Base-by-base conservation (phyloP, 768 basidiomycete genomes). In the Leccinellum rugosiceps region DNA sequence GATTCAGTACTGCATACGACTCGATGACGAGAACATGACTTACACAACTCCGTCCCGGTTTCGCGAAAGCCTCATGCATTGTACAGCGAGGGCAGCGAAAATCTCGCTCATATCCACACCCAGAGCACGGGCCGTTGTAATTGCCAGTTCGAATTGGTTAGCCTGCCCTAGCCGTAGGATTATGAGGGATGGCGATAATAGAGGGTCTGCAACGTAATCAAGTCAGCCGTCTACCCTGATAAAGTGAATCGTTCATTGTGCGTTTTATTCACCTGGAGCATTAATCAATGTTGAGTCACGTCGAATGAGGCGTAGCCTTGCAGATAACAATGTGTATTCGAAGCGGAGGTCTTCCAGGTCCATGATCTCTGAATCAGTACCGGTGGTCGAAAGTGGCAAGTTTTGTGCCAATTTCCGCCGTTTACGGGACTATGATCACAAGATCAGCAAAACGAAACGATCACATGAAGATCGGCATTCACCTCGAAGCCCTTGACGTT, bases 91-190 rank as follows among this genome's bases (percentile, higher is more conserved):
- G 60, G 83, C 79, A 43, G 83, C 81, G 67, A 98, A 96, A 11
- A 96, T 65, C 60, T 92, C 88, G 3, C 86, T 84, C 89, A 98
- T 91, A 70, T 97, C 92, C 43, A 93, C 84, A 32, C 83, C 78
- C 43, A 97, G 81, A 46, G 82, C 83, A 32, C 83, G 80, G 3
- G 92, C 94, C 28, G 86, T 82, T 6, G 83, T 73, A 72, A 96
- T 82, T 3, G 96, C 96, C 52, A 82, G 77, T 63, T 86, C 90
- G 72, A 90, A 95, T 61, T 83, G 81, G 59, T 87, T 90, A 45
- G 80, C 76, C 68, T 97, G 90, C 5, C 88, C 85, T 52, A 95
- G 79, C 59, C 88, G 79, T 63, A 90, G 76, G 30, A 98, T 83
- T 56, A 94, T 84, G 56, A 89, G 82, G 19, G 79, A 66, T 44